Base-by-base conservation (phyloP, 2,329 filamentous ascomycete genomes). In the Trichoderma atroviride region DNA sequence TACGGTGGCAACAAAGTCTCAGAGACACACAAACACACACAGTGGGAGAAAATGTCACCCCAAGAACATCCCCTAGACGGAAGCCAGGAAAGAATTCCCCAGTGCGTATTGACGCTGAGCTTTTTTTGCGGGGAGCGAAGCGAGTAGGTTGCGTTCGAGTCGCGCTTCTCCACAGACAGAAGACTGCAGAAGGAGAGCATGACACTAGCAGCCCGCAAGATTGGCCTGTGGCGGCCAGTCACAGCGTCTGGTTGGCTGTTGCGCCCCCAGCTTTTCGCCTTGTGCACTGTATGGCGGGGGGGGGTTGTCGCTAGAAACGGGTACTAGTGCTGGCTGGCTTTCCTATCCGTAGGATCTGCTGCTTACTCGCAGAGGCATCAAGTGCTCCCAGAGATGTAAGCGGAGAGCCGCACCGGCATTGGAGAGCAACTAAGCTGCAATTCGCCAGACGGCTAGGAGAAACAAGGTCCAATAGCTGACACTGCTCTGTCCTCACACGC, bases 281-380 rank as follows among this genome's bases (percentile, higher is more conserved):
- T 11, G 31, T n/a, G 60, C 47, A 63, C 57, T 60, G 57, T 60
- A 60, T 16, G 57, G 40, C 40, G 37, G 37, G 37, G 37, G 35
- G 35, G 35, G 14, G 19, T 47, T 35, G n/a, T 24, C 47, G 47
- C 47, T 50, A 22, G 11, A 24, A 24, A 24, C 19, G 47, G 47
- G 47, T 50, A 24, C 22, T 50, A 50, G 19, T 47, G n/a, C n/a
- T 47, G 43, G 22, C 47, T 50, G 9, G n/a, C 29, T 10, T n/a
- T 19, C 4, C 37, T n/a, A 10, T 4, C 43, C n/a, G 43, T n/a
- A 50, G 47, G 47, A 50, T 50, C 47, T 43, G 47, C n/a, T 50
- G 43, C 43, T 47, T 47, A 47, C 40, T n/a, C 4, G 5, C 6
- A 22, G 22, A 11, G n/a, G 43, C 47, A 50, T 50, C 22, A 24